Conservation (phyloP, 768 basidiomycete species). For the Boletus bicolor region DNA sequence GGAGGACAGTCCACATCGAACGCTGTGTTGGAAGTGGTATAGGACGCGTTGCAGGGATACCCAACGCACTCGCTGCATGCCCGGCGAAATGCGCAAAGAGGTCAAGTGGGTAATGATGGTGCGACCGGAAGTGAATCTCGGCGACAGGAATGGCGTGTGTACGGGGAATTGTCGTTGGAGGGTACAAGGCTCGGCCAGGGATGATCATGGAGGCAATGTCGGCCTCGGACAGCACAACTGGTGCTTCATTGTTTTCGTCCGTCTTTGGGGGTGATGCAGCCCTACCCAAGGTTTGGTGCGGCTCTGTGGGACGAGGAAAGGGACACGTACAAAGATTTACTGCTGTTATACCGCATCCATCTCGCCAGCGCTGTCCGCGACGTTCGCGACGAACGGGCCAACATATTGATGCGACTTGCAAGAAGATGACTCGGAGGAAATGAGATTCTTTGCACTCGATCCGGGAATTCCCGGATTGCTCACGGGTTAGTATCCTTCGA, state of each 20-base stretch:
- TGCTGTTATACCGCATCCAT: slow-evolving; percentile 21
- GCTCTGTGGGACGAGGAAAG: neutral
- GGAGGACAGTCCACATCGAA: slow-evolving; percentile 79
- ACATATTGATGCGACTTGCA: slow-evolving; percentile 28
- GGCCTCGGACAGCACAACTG: slow-evolving; percentile 34
- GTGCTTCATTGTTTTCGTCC: slow-evolving; percentile 1
- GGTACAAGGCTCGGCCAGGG: slow-evolving; percentile 57
- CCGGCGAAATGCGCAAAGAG: slow-evolving; percentile 81
- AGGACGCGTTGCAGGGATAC: slow-evolving; percentile 69
- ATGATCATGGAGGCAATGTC: slow-evolving; percentile 51
- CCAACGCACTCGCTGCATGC: slow-evolving; percentile 82
- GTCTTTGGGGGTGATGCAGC: slow-evolving; percentile 1
- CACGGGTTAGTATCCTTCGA: neutral
- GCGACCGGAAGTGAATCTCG: slow-evolving; percentile 77
- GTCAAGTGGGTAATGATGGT: slow-evolving; percentile 62
- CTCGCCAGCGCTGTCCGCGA: slow-evolving; percentile 17
- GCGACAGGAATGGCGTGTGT: slow-evolving; percentile 77
- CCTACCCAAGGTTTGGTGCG: neutral
- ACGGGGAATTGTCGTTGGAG: slow-evolving; percentile 53
- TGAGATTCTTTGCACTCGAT: neutral
- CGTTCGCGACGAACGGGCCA: slow-evolving; percentile 21
- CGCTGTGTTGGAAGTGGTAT: slow-evolving; percentile 70
- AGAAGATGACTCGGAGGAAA: neutral
- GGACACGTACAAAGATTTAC: slow-evolving; percentile 12
- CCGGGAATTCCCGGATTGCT: slow-evolving; percentile 19